These are phyloP conservation scores for Bryum argenteum DNA, from an alignment of 225 moss, liverwort and hornwort species.

Conservation along the genomic window DNA sequence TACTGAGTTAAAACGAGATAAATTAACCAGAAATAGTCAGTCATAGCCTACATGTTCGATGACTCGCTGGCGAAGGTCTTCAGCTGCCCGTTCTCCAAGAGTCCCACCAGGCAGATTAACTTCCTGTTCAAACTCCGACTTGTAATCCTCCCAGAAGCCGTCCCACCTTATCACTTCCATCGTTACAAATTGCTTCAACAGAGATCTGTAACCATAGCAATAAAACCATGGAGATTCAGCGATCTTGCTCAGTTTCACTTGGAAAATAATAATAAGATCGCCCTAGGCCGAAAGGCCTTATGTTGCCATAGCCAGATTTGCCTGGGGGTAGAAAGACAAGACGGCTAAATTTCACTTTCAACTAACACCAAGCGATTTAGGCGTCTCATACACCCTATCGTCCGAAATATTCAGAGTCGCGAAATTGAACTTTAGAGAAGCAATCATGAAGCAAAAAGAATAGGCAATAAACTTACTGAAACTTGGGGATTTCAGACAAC, in stretches of 20 bases:
- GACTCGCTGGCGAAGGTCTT: conserved; percentile 94
- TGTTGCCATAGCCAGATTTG: neutral
- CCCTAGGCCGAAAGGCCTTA: conserved; percentile 43
- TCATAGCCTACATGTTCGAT: conserved; percentile 76
- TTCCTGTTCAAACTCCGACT: conserved; percentile 83
- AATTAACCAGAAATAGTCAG: neutral
- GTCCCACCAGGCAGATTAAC: conserved; percentile 71
- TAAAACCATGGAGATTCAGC: neutral
- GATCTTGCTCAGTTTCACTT: neutral
- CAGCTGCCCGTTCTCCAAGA: conserved; percentile 79
- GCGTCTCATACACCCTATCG: neutral
- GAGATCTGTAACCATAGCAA: conserved; percentile 58
- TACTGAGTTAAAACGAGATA: neutral
- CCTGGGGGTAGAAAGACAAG: neutral
- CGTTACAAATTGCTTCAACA: conserved; percentile 88
- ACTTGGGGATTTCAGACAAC: conserved; percentile 92
- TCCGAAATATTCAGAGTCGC: neutral
- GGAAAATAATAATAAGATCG: conserved; percentile 8
- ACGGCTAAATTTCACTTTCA: conserved; percentile 34
- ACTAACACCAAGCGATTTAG: neutral
- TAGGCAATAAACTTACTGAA: conserved; percentile 60
- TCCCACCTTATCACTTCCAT: conserved; percentile 64
- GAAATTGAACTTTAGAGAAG: neutral
- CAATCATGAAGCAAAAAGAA: conserved; percentile 4
- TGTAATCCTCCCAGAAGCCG: conserved; percentile 86